phyloP scores from a whole-genome alignment of 306 rosid genomes.

The Rosa multiflora region DNA sequence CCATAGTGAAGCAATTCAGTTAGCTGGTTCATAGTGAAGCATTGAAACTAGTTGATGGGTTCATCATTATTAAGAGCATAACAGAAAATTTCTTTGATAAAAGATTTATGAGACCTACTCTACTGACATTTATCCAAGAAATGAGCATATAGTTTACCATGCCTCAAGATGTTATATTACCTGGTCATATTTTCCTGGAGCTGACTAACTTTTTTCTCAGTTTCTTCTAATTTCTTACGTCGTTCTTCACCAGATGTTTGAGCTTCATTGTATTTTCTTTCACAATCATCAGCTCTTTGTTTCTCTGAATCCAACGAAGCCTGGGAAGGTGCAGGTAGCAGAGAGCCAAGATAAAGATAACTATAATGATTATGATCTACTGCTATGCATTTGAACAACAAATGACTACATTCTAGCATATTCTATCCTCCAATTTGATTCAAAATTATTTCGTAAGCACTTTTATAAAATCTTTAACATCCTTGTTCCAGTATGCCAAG shows the following conservation, averaged over 20 bases:
- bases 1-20: background rate
- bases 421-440: background rate
- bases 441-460: background rate
- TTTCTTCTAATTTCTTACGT: conserved; percentile 56
- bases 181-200: conserved; percentile 77
- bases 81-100: background rate
- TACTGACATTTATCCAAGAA: background rate
- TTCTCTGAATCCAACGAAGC: conserved; percentile 55
- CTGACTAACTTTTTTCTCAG: conserved; percentile 67
- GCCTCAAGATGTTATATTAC: conserved; percentile 43
- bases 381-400: conserved; percentile 13
- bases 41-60: background rate
- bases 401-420: background rate
- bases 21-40: background rate
- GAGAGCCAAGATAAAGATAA: conserved; percentile 24
- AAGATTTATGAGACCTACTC: background rate
- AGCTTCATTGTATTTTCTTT: conserved; percentile 62
- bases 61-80: background rate
- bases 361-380: conserved; percentile 18
- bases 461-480: background rate
- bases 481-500: background rate
- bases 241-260: conserved; percentile 46
- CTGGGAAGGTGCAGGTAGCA: conserved; percentile 26
- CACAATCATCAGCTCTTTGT: conserved; percentile 52
- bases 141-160: background rate